A percentile compares a stretch with the other conserved stretches of the same genome.
phyloP scores from a whole-genome alignment of 805 yeast species.

The Soucietia sequanensis region DNA sequence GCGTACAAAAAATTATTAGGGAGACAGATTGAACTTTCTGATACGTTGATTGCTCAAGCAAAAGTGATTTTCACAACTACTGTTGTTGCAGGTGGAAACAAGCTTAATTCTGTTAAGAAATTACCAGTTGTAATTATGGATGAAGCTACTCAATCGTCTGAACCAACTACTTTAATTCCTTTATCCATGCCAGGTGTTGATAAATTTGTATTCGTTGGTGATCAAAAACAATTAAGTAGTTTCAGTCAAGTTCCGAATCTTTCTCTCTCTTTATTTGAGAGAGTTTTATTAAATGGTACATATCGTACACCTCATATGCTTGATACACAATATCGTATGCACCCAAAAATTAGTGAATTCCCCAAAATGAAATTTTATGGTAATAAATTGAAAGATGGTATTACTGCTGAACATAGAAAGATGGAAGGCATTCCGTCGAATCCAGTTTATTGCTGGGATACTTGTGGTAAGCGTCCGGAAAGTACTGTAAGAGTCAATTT shows the following conservation, averaged over 20 bases:
- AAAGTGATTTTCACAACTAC: slow-evolving; percentile 72
- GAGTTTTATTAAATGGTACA: slow-evolving; percentile 61
- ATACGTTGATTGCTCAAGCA: slow-evolving; percentile 57
- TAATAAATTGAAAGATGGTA: slow-evolving; percentile 55
- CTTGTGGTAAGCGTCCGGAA: slow-evolving; percentile 48
- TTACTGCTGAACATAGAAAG: slow-evolving; percentile 49
- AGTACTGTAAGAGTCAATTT: slow-evolving; percentile 46
- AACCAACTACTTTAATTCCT: slow-evolving; percentile 69
- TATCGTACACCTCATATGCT: slow-evolving; percentile 64
- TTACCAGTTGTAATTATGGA: slow-evolving; percentile 74
- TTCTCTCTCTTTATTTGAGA: slow-evolving; percentile 66
- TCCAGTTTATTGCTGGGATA: slow-evolving; percentile 64
- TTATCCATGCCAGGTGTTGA: slow-evolving; percentile 65
- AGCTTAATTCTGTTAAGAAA: slow-evolving; percentile 52
- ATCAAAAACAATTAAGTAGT: slow-evolving; percentile 71
- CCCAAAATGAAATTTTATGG: slow-evolving; percentile 53
- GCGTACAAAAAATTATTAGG: slow-evolving; percentile 51
- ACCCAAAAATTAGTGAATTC: slow-evolving; percentile 59
- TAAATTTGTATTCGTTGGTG: slow-evolving; percentile 71
- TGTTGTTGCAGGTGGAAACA: slow-evolving; percentile 69
- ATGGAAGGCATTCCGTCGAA: slow-evolving; percentile 43
- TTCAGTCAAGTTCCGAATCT: slow-evolving; percentile 67
- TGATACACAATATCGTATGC: slow-evolving; percentile 70
- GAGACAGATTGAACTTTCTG: slow-evolving; percentile 43
- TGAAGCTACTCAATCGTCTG: slow-evolving; percentile 76